Conservation (phyloP, 176 grass and related monocot genomes). For the Triticum timopheevii region DNA sequence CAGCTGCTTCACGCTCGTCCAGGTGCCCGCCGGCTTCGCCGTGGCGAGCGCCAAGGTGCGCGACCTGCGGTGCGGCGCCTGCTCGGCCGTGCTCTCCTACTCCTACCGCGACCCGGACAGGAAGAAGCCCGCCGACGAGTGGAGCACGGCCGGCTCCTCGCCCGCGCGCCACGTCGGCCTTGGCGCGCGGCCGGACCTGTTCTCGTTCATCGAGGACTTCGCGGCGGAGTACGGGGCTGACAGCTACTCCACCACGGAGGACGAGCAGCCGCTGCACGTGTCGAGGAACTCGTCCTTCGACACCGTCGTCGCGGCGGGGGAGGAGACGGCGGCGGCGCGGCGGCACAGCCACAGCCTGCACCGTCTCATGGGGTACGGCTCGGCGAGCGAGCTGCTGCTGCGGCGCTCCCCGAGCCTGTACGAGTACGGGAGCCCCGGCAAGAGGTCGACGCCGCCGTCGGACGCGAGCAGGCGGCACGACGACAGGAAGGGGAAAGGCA, state of each 20-base stretch:
- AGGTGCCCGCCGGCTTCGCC: slow-evolving; percentile 69
- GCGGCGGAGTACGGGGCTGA: slow-evolving; percentile 28
- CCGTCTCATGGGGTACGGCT: slow-evolving; percentile 74
- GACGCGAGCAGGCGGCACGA: slow-evolving; percentile 6
- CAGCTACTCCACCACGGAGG: slow-evolving; percentile 65
- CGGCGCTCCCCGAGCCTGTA: slow-evolving; percentile 40
- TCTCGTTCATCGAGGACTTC: slow-evolving; percentile 51
- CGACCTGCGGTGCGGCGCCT: slow-evolving; percentile 75
- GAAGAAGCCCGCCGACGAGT: slow-evolving; percentile 17
- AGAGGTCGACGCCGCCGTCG: slow-evolving; percentile 40
- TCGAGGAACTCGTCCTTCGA: slow-evolving; percentile 61
- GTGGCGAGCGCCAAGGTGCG: slow-evolving; percentile 46
- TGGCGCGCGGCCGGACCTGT: slow-evolving; percentile 26
- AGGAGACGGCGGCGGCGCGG: neutral
- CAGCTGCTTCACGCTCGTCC: slow-evolving; percentile 67
- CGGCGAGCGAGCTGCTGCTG: slow-evolving; percentile 50
- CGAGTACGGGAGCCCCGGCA: slow-evolving; percentile 52
- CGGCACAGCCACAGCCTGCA: slow-evolving; percentile 43
- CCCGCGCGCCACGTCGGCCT: neutral
- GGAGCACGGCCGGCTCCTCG: neutral
- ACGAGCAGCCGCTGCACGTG: slow-evolving; percentile 48
- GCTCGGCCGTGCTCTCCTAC: slow-evolving; percentile 65
- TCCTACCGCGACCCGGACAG: slow-evolving; percentile 54
- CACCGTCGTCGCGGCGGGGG: slow-evolving; percentile 5
- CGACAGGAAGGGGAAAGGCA: slow-evolving; percentile 50